Evolutionary conservation across 129 eudicot species (phyloP).

Genomic region (Smallanthus sonchifolius): DNA sequence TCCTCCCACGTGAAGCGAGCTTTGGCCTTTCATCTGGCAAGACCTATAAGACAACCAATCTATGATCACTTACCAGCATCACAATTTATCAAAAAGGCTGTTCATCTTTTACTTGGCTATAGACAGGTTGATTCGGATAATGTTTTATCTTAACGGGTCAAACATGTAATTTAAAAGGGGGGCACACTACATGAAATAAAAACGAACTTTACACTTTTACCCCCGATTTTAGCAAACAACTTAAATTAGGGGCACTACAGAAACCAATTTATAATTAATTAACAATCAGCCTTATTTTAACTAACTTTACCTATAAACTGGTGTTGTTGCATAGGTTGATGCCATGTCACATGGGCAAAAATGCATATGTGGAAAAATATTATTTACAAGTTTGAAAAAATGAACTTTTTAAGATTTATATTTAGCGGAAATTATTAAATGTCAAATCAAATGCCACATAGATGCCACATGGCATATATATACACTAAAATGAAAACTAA

Average conservation of each 20-base stretch:
- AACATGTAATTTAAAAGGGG: background rate
- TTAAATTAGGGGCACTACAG: background rate
- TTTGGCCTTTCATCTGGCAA: conserved; percentile 42
- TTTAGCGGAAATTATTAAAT: background rate
- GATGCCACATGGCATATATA: background rate
- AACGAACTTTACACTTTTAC: background rate
- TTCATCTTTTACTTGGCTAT: background rate
- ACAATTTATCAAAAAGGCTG: background rate
- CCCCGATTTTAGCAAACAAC: background rate
- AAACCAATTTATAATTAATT: background rate
- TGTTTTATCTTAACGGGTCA: background rate
- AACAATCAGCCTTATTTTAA: background rate
- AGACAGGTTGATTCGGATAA: background rate
- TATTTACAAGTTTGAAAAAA: background rate
- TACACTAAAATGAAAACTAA: background rate
- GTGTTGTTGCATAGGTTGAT: background rate
- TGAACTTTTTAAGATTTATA: background rate
- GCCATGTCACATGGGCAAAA: background rate
- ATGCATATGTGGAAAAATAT: background rate
- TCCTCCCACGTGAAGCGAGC: conserved; percentile 41
- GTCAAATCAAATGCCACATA: background rate
- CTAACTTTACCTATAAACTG: background rate
- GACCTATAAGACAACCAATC: conserved; percentile 32
- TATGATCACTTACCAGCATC: background rate
- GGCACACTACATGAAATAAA: background rate